Evolutionary conservation across 2,329 filamentous ascomycete species (phyloP).

Genomic region (Nakataea oryzae): DNA sequence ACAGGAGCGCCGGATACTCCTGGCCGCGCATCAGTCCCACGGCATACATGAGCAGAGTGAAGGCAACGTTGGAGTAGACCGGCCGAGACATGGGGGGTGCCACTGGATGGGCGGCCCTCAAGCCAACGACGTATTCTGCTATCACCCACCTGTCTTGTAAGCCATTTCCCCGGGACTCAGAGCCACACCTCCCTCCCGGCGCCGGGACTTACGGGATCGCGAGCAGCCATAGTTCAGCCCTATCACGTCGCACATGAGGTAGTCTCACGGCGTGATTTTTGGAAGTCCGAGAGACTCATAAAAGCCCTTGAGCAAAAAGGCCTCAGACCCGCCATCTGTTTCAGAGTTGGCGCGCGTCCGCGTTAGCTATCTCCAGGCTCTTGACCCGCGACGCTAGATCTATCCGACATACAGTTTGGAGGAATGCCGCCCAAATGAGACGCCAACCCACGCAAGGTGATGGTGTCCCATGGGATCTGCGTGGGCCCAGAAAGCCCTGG

Average conservation of each 20-base stretch:
- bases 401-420: background rate
- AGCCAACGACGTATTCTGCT: background rate
- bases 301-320: background rate
- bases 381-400: too few relatives aligned
- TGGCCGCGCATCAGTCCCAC: background rate
- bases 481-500: background rate
- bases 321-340: background rate
- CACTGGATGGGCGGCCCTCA: background rate
- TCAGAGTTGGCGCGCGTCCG: background rate
- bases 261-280: background rate
- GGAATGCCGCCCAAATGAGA: background rate
- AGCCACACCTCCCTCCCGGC: background rate
- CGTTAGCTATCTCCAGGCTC: background rate
- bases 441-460: background rate
- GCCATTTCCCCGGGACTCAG: too few relatives aligned
- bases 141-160: background rate
- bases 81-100: background rate
- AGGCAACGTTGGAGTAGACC: conserved; percentile 1
- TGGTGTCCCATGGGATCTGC: background rate
- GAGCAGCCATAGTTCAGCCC: background rate
- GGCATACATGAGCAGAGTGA: background rate
- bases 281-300: background rate
- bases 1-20: background rate
- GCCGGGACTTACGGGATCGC: background rate
- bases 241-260: background rate